A percentile compares a stretch with the other conserved stretches of the same genome.
phyloP scores from a whole-genome alignment of 116 monocot genomes.

The Papilionanthe hybrid region DNA sequence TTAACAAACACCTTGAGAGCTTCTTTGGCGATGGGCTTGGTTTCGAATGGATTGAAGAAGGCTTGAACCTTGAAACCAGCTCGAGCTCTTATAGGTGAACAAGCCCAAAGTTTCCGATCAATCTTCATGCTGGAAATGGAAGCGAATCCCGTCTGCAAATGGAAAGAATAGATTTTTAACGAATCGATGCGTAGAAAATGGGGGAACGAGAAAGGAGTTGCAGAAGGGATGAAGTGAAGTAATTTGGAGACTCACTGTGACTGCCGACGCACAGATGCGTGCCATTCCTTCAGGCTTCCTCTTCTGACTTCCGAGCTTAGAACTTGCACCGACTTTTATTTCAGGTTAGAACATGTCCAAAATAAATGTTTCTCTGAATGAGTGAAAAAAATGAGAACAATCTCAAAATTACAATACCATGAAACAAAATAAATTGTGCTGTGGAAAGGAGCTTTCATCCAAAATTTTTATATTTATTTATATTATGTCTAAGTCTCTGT shows the following conservation, averaged over 20 bases:
- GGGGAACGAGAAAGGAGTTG: background rate
- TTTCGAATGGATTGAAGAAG: conserved; percentile 68
- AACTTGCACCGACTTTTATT: background rate
- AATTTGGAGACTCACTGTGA: background rate
- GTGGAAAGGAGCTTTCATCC: too few relatives aligned
- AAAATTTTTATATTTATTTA: too few relatives aligned
- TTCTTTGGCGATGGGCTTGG: conserved; percentile 66
- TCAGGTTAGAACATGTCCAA: background rate
- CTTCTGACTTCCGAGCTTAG: background rate
- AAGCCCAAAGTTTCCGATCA: background rate
- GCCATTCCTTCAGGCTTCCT: background rate
- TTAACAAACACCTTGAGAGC: conserved; percentile 56
- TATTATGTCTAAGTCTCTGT: too few relatives aligned
- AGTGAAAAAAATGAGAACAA: too few relatives aligned
- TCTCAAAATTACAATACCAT: too few relatives aligned
- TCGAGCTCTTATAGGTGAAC: conserved; percentile 4
- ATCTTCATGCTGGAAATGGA: background rate
- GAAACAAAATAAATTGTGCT: too few relatives aligned
- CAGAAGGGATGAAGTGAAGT: background rate
- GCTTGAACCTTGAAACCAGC: conserved; percentile 14
- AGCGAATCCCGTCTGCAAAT: background rate
- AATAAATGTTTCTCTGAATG: too few relatives aligned
- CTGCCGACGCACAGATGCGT: background rate
- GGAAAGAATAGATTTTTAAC: background rate
- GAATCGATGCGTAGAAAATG: background rate